phyloP scores from a whole-genome alignment of 2,329 filamentous ascomycete species.

The Venturia pyrina region DNA sequence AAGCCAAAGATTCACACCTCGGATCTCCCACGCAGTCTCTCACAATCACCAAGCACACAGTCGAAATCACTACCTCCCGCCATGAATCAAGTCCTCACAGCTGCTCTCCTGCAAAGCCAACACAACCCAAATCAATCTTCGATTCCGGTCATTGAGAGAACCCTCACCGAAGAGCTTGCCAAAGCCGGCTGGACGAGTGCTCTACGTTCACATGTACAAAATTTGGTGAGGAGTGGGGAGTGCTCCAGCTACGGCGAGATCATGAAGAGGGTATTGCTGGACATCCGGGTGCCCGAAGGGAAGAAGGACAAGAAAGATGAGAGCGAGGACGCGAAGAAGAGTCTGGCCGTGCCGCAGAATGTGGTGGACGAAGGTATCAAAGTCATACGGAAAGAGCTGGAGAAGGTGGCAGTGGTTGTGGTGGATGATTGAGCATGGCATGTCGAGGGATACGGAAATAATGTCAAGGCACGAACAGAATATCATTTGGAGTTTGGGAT shows the following conservation, averaged over 20 bases:
- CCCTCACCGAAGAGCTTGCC: slow-evolving; percentile 45
- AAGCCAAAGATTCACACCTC: slow-evolving; percentile 11
- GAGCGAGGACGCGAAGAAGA: slow-evolving; percentile 27
- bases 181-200: slow-evolving; percentile 49
- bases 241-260: slow-evolving; percentile 48
- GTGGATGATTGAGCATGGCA: slow-evolving; percentile 22
- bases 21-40: slow-evolving; percentile 16
- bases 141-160: slow-evolving; percentile 45
- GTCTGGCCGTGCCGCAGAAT: slow-evolving; percentile 36
- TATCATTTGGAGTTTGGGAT: neutral
- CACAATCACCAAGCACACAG: slow-evolving; percentile 14
- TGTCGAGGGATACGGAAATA: neutral
- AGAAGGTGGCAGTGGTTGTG: slow-evolving; percentile 38
- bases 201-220: slow-evolving; percentile 43
- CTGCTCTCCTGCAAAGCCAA: slow-evolving; percentile 35
- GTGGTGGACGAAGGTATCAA: slow-evolving; percentile 42
- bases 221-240: slow-evolving; percentile 47
- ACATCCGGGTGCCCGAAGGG: slow-evolving; percentile 17
- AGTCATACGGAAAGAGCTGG: slow-evolving; percentile 41
- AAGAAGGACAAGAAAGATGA: slow-evolving; percentile 19
- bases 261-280: slow-evolving; percentile 38
- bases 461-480: neutral
- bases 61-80: slow-evolving; percentile 21
- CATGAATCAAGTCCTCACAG: slow-evolving; percentile 16
- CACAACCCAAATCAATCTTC: slow-evolving; percentile 31